Conservation (phyloP, 2,329 filamentous ascomycete genomes). For the Cordyceps cateniannulata region DNA sequence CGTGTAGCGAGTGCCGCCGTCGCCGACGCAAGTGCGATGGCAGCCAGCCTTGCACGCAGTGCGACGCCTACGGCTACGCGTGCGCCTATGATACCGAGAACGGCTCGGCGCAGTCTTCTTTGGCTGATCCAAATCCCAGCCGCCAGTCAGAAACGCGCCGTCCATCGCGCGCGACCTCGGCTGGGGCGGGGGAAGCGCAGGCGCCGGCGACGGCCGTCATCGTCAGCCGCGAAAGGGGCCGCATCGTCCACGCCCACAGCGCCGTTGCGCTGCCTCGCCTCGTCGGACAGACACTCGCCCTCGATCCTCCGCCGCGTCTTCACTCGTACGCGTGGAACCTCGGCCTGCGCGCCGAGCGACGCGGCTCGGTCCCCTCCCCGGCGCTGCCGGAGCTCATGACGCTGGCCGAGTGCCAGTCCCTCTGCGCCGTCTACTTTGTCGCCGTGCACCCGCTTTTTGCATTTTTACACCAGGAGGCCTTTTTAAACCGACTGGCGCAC, state of each 20-base stretch:
- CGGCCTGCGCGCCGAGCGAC: conserved; percentile 14
- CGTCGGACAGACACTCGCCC: conserved; percentile 13
- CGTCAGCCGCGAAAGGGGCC: conserved; percentile 6
- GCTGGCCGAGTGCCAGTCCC: conserved; percentile 11
- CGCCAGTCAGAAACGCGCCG: neutral
- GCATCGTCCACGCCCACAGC: conserved; percentile 15
- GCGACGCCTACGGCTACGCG: conserved; percentile 14
- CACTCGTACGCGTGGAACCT: conserved; percentile 19
- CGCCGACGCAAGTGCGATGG: conserved; percentile 17
- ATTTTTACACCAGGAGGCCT: neutral
- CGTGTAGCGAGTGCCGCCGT: conserved; percentile 14
- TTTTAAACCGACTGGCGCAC: neutral
- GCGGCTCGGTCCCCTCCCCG: neutral
- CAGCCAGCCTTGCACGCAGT: conserved; percentile 12
- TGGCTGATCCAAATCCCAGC: neutral
- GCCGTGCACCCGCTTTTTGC: conserved; percentile 13
- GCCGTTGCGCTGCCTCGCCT: conserved; percentile 17
- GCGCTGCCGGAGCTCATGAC: conserved; percentile 4
- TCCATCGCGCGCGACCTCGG: too few relatives aligned
- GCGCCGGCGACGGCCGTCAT: too few relatives aligned
- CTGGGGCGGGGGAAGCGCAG: too few relatives aligned
- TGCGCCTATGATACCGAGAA: conserved; percentile 10
- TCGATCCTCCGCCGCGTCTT: conserved; percentile 14
- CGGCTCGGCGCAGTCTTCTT: neutral
- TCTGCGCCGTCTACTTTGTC: conserved; percentile 13